Evolutionary conservation across 2,329 filamentous ascomycete genomes (phyloP).

Genomic region (Pseudogymnoascus sp.): DNA sequence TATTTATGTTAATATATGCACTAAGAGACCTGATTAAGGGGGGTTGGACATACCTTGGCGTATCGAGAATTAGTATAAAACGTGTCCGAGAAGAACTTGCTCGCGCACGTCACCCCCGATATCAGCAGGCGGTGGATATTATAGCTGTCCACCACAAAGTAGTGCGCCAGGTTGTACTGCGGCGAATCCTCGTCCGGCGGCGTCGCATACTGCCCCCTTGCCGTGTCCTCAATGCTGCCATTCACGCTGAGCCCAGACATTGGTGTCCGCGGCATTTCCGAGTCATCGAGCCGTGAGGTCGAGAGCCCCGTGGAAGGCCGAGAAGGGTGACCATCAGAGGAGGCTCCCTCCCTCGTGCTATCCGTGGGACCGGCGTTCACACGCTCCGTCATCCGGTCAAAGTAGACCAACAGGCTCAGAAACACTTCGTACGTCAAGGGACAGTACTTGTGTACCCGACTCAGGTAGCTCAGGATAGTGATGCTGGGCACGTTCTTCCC

Average conservation of each 20-base stretch:
- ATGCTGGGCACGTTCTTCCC: constrained; percentile 97
- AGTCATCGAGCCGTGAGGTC: neutral
- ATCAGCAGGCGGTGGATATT: constrained; percentile 97
- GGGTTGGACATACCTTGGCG: constrained; percentile 65
- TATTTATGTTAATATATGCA: constrained; percentile 30
- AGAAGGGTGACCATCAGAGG: neutral
- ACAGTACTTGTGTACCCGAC: constrained; percentile 96
- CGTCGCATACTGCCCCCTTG: constrained; percentile 23
- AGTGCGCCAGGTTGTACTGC: constrained; percentile 45
- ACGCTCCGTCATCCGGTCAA: constrained; percentile 96
- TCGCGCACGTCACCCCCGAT: constrained; percentile 92
- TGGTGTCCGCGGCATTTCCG: constrained; percentile 13
- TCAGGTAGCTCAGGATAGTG: constrained; percentile 91
- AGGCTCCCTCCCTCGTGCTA: neutral
- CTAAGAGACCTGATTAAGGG: neutral
- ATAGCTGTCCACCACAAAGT: constrained; percentile 96
- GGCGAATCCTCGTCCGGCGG: constrained; percentile 16
- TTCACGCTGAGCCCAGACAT: constrained; percentile 22
- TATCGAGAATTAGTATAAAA: constrained; percentile 99
- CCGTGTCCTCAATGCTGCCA: constrained; percentile 20
- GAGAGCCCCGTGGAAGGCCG: constrained; percentile 4
- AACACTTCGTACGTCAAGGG: constrained; percentile 98
- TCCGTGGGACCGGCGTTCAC: constrained; percentile 67
- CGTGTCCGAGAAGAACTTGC: constrained; percentile 98
- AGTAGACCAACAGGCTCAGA: constrained; percentile 88